Conservation (phyloP, 306 rosid species). For the Medicago arabica region DNA sequence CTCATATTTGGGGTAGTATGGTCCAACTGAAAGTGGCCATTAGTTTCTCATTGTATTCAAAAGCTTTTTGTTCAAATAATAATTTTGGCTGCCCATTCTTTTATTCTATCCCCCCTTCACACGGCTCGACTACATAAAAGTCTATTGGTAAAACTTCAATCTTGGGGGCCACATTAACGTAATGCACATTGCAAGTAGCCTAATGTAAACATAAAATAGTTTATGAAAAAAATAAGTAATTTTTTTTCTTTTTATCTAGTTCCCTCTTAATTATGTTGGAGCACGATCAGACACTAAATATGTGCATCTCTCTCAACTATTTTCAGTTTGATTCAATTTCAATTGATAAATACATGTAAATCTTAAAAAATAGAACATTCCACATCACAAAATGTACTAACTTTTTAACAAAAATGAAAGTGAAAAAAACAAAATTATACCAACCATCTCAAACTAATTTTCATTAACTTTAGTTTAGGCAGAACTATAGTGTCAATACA, state of each 20-base stretch:
- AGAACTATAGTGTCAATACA: background rate
- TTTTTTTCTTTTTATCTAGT: background rate
- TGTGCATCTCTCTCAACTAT: background rate
- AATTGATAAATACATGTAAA: background rate
- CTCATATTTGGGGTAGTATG: background rate
- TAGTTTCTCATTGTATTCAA: background rate
- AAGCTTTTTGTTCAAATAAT: background rate
- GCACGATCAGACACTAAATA: background rate
- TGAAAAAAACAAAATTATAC: background rate
- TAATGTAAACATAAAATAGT: background rate
- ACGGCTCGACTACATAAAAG: slow-evolving; percentile 10
- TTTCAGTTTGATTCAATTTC: background rate
- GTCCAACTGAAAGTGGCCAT: background rate
- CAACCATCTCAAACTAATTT: background rate
- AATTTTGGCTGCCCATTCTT: background rate
- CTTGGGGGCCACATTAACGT: background rate
- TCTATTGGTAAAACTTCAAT: background rate
- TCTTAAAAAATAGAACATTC: background rate
- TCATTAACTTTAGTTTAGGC: background rate
- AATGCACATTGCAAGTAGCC: background rate
- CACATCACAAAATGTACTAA: background rate
- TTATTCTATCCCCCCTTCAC: slow-evolving; percentile 3
- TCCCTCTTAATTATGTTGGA: background rate
- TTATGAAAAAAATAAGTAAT: background rate
- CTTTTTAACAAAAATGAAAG: background rate